A percentile compares a stretch with the other conserved stretches of the same genome.
Conservation (phyloP, 2,329 filamentous ascomycete species). For the Alternaria arbusti region DNA sequence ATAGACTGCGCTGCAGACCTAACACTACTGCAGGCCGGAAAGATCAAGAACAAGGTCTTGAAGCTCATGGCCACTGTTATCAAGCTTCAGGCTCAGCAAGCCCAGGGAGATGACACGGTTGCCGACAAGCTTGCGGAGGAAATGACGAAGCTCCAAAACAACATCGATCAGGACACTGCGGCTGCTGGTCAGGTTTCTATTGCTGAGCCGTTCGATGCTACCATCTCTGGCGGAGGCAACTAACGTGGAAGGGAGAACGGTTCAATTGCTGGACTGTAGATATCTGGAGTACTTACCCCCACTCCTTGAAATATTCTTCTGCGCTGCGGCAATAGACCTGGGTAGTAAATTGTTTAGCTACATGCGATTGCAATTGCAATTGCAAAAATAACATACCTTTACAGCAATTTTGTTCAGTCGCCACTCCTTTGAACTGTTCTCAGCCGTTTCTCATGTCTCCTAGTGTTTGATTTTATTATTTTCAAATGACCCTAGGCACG, state of each 20-base stretch:
- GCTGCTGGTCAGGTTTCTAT: conserved; percentile 56
- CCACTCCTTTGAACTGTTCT: not conserved
- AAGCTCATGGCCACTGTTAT: conserved; percentile 63
- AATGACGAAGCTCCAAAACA: conserved; percentile 61
- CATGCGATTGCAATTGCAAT: not conserved
- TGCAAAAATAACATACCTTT: not conserved
- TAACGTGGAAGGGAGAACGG: not conserved
- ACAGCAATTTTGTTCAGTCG: not conserved
- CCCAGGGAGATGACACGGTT: conserved; percentile 57
- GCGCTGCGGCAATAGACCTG: not conserved
- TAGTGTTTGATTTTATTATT: too few relatives aligned
- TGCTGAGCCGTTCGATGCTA: conserved; percentile 36
- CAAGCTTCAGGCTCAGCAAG: conserved; percentile 59
- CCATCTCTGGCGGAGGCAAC: conserved; percentile 30
- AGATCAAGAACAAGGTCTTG: conserved; percentile 68
- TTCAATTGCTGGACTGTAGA: not conserved
- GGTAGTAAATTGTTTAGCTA: not conserved
- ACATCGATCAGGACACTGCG: conserved; percentile 57
- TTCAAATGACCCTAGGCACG: not conserved
- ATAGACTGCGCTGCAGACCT: not conserved
- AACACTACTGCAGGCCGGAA: conserved; percentile 54
- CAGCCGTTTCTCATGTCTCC: not conserved
- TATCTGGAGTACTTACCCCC: too few relatives aligned
- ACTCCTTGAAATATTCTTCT: not conserved
- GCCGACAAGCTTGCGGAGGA: conserved; percentile 55